These are phyloP conservation scores for Raphanus sativus DNA, from an alignment of 345 rosid genomes.

Conservation along the genomic window DNA sequence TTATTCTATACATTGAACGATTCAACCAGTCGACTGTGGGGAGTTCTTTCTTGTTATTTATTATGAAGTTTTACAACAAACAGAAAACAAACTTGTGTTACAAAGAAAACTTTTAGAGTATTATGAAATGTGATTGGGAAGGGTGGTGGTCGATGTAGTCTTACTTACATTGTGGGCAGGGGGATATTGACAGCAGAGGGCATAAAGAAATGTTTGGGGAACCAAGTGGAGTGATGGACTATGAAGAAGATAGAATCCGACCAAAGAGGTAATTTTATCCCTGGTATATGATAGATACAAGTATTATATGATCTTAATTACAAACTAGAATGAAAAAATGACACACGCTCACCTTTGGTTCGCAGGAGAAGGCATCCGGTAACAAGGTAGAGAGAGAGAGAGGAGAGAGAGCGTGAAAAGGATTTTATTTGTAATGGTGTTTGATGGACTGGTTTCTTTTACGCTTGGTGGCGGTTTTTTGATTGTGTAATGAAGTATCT, in stretches of 20 bases:
- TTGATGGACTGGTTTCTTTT: not conserved
- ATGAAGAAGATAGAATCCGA: conserved; percentile 79
- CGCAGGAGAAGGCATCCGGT: conserved; percentile 84
- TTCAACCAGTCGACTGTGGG: not conserved
- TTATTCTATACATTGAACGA: not conserved
- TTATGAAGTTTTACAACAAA: not conserved
- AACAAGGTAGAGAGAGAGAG: conserved; percentile 28
- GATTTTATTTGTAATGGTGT: not conserved
- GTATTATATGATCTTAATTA: not conserved
- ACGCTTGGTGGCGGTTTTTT: not conserved
- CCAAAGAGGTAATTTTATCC: conserved; percentile 65
- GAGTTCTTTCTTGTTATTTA: not conserved
- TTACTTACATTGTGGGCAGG: conserved; percentile 98
- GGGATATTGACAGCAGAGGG: conserved; percentile 72
- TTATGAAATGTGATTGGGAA: not conserved
- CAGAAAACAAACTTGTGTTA: not conserved
- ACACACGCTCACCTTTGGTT: not conserved
- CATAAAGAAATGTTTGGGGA: conserved; percentile 88
- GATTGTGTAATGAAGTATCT: not conserved
- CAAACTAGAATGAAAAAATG: not conserved
- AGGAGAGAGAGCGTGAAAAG: not conserved
- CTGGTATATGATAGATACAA: conserved; percentile 3
- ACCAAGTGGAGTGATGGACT: conserved; percentile 96
- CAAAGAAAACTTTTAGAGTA: not conserved
- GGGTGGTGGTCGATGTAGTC: conserved; percentile 55